These are phyloP conservation scores for Geotrichum reessii DNA, from an alignment of 1,139 yeast genomes.

Conservation along the genomic window DNA sequence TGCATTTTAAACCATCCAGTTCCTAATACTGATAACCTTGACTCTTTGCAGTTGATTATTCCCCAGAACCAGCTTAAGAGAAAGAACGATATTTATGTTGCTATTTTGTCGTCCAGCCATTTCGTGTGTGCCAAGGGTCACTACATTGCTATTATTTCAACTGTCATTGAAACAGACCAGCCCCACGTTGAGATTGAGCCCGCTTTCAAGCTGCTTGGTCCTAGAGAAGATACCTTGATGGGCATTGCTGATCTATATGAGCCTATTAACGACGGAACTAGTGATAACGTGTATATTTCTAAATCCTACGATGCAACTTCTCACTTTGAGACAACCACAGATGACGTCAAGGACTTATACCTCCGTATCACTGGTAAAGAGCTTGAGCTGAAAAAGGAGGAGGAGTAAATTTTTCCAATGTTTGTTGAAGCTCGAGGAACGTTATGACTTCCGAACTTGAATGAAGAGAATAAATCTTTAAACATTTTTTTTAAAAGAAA, in stretches of 20 bases:
- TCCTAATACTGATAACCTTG: slow-evolving; percentile 75
- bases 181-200: slow-evolving; percentile 93
- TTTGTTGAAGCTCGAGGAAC: not conserved
- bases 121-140: slow-evolving; percentile 88
- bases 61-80: slow-evolving; percentile 95
- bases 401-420: slow-evolving; percentile 37
- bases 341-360: slow-evolving; percentile 91
- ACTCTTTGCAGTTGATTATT: slow-evolving; percentile 87
- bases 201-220: slow-evolving; percentile 86
- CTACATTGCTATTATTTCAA: slow-evolving; percentile 88
- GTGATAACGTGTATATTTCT: slow-evolving; percentile 74
- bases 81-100: slow-evolving; percentile 90
- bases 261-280: slow-evolving; percentile 76
- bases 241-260: slow-evolving; percentile 90
- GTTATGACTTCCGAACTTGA: not conserved
- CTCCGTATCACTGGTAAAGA: slow-evolving; percentile 91
- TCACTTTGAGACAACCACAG: slow-evolving; percentile 94
- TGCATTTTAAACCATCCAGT: slow-evolving; percentile 88
- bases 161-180: slow-evolving; percentile 87
- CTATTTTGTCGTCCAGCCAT: slow-evolving; percentile 84
- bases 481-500: too few species aligned
- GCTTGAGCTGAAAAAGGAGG: slow-evolving; percentile 73
- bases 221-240: slow-evolving; percentile 78
- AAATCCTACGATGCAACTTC: slow-evolving; percentile 91
- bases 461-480: too few species aligned